Conservation (phyloP, 192 early-diverging fungal species). For the Dispira simplex region DNA sequence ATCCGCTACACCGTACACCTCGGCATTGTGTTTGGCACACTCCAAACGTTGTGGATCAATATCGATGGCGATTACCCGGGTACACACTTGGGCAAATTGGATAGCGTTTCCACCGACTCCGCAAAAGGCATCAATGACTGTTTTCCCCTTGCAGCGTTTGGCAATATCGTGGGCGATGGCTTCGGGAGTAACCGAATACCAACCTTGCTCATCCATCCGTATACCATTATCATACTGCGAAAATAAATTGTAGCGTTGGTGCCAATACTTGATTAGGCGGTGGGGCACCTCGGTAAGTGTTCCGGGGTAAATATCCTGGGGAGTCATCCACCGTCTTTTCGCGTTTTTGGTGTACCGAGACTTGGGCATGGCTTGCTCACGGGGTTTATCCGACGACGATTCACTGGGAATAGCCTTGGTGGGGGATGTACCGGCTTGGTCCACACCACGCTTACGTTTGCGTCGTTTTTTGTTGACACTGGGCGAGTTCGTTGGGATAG, state of each 20-base stretch:
- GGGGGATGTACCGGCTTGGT: too few relatives aligned
- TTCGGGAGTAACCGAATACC: constrained; percentile 96
- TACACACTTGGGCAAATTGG: constrained; percentile 82
- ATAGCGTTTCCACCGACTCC: constrained; percentile 95
- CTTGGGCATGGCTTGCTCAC: too few relatives aligned
- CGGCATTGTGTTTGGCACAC: constrained; percentile 77
- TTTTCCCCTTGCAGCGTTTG: constrained; percentile 37
- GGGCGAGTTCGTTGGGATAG: too few relatives aligned
- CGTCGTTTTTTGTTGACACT: too few relatives aligned
- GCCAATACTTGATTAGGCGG: constrained; percentile 59
- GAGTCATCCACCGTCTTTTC: background rate
- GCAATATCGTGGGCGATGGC: constrained; percentile 67
- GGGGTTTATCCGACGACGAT: too few relatives aligned
- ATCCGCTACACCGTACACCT: constrained; percentile 79
- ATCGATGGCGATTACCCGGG: constrained; percentile 86
- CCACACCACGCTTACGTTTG: too few relatives aligned
- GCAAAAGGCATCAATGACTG: constrained; percentile 86
- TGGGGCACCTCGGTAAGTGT: constrained; percentile 11
- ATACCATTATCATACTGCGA: constrained; percentile 75
- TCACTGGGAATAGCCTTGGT: too few relatives aligned
- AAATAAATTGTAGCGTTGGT: constrained; percentile 69
- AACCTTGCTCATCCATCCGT: constrained; percentile 72
- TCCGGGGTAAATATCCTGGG: constrained; percentile 7
- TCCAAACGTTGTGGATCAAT: constrained; percentile 61
- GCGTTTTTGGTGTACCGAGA: too few relatives aligned